Evolutionary conservation across 345 rosid species (phyloP).

Genomic region (Salix purpurea): DNA sequence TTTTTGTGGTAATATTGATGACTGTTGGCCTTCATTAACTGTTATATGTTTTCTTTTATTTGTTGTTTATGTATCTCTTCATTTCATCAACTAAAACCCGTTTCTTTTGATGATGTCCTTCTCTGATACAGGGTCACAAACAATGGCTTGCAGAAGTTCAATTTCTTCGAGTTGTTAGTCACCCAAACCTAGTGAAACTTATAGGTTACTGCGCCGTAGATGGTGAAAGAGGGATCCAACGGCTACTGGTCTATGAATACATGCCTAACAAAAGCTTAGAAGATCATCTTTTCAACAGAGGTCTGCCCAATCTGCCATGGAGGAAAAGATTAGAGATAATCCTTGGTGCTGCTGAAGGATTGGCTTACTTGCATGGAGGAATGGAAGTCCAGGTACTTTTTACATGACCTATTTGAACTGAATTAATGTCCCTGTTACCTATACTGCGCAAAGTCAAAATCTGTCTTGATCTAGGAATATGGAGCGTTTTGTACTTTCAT

Average conservation of each 20-base stretch:
- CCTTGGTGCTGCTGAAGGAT: slow-evolving; percentile 83
- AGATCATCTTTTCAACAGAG: slow-evolving; percentile 59
- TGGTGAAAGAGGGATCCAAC: slow-evolving; percentile 55
- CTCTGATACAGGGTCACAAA: slow-evolving; percentile 65
- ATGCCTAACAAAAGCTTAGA: slow-evolving; percentile 86
- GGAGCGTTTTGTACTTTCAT: neutral
- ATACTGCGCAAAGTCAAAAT: neutral
- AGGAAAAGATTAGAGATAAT: slow-evolving; percentile 68
- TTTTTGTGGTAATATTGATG: neutral
- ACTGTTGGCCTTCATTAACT: neutral
- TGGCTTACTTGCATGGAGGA: slow-evolving; percentile 72
- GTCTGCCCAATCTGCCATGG: slow-evolving; percentile 52
- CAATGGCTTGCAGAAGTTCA: slow-evolving; percentile 91
- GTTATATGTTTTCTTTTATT: neutral
- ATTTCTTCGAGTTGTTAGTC: slow-evolving; percentile 72
- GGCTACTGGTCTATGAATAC: slow-evolving; percentile 71
- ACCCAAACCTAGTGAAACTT: slow-evolving; percentile 84
- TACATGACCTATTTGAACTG: neutral
- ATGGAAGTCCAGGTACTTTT: slow-evolving; percentile 59
- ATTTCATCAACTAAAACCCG: neutral
- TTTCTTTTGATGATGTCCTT: slow-evolving; percentile 8
- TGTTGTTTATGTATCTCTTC: neutral
- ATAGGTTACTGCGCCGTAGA: slow-evolving; percentile 71
- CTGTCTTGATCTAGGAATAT: neutral
- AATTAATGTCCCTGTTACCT: neutral